Evolutionary conservation across 805 yeast species (phyloP).

Genomic region (Suhomyces canberraensis): DNA sequence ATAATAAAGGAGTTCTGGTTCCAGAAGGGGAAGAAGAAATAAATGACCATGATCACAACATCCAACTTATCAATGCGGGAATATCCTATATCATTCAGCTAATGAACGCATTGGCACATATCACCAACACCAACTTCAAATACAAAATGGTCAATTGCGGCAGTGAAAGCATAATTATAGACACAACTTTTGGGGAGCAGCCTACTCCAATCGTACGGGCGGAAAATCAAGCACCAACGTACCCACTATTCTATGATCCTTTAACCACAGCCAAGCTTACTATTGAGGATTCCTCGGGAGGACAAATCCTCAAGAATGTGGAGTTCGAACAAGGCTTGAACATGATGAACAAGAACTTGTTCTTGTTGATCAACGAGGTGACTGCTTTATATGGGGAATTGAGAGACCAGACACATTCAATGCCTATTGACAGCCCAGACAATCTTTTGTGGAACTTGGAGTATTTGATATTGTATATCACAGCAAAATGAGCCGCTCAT

Average conservation of each 20-base stretch:
- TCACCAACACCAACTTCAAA: slow-evolving; percentile 24
- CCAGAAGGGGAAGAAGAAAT: slow-evolving; percentile 5
- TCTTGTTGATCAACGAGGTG: slow-evolving; percentile 21
- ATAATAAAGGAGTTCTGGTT: slow-evolving; percentile 11
- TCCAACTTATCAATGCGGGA: slow-evolving; percentile 31
- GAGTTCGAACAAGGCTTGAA: slow-evolving; percentile 32
- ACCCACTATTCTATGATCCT: slow-evolving; percentile 29
- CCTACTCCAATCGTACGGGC: neutral
- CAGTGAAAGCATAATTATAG: slow-evolving; percentile 20
- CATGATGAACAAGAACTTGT: slow-evolving; percentile 30
- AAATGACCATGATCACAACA: slow-evolving; percentile 11
- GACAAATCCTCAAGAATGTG: slow-evolving; percentile 14
- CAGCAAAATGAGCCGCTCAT: slow-evolving; percentile 20
- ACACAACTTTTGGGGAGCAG: slow-evolving; percentile 13
- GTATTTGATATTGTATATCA: slow-evolving; percentile 32
- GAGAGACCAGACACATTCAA: slow-evolving; percentile 7
- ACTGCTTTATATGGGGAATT: slow-evolving; percentile 15
- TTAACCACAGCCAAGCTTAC: slow-evolving; percentile 17
- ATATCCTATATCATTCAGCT: slow-evolving; percentile 29
- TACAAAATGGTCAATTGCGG: slow-evolving; percentile 26
- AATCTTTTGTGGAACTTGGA: slow-evolving; percentile 41
- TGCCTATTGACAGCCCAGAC: slow-evolving; percentile 39
- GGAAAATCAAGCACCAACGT: slow-evolving; percentile 8
- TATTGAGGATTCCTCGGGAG: slow-evolving; percentile 2
- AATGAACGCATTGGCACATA: slow-evolving; percentile 20